Evolutionary conservation across 1,139 yeast genomes (phyloP), one percentile per base, ranked within the genome.

Genomic region (Torulaspora globosa): DNA sequence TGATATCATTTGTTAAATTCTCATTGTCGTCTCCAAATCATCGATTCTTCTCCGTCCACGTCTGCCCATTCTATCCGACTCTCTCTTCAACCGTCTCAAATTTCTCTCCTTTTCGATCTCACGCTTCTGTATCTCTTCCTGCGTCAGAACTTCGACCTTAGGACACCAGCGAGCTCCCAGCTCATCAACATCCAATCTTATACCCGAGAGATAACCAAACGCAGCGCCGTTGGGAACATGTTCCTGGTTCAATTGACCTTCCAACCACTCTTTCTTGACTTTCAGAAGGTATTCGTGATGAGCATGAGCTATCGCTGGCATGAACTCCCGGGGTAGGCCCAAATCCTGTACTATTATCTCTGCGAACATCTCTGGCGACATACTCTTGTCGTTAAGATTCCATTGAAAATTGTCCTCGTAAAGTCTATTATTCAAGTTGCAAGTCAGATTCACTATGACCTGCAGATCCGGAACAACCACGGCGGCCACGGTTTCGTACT

Each of bases 361-460:
- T 0, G 97, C 95, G 70, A 92, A 92, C 41, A 70, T 70, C 62
- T 89, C 96, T 0, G 98, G 97, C 0, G 94, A 80, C n/a, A 74
- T 71, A 5, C 56, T 48, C 24, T 51, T 51, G 37, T 64, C 67
- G 40, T 53, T 73, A 50, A 92, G 71, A 62, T 92, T 95, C 97
- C 98, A 92, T 66, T 92, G 98, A 55, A 92, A 84, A 62, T 86
- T 84, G 68, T 92, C 99, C 58, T 90, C 96, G 59, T 84, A 88
- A 40, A 90, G 74, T 58, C 82, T 83, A 60, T 86, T 86, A 57
- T 89, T 89, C 52, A 92, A 72, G 62, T 84, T 88, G 35, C 94
- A 89, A 11, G 94, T 82, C 43, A 92, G 68, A 54, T 88, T 87
- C 35, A 92, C 77, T 5, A 92, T 76, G 4, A 87, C 95, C 57